These are phyloP conservation scores for Fusarium liriodendri DNA, from an alignment of 2,329 filamentous ascomycete species.

Conservation along the genomic window DNA sequence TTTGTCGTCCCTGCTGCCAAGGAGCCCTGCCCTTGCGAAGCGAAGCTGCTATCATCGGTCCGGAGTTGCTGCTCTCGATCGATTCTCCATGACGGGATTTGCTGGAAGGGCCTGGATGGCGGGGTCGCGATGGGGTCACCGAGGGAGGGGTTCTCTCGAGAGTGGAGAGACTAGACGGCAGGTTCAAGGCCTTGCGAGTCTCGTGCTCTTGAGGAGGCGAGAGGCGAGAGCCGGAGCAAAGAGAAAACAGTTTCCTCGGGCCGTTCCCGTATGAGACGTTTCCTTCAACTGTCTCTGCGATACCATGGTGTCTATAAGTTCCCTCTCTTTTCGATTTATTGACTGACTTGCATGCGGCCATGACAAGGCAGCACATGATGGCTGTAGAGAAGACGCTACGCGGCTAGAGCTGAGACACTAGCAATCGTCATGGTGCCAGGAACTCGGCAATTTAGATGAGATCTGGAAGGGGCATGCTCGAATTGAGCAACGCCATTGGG, in stretches of 20 bases:
- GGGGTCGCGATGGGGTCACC: conserved; percentile 29
- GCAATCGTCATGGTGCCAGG: conserved; percentile 9
- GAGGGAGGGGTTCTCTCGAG: conserved; percentile 3
- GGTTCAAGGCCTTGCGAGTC: neutral
- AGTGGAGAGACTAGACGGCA: conserved; percentile 14
- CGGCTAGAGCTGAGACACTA: conserved; percentile 16
- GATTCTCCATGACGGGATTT: conserved; percentile 1
- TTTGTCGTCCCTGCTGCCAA: neutral
- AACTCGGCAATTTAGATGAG: conserved; percentile 23
- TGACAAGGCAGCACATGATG: conserved; percentile 26
- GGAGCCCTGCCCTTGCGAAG: neutral
- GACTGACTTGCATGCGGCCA: conserved; percentile 1
- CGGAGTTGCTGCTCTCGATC: neutral
- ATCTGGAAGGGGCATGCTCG: conserved; percentile 31
- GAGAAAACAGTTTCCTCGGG: neutral
- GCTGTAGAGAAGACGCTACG: conserved; percentile 8
- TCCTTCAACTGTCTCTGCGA: neutral
- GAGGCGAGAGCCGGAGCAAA: neutral
- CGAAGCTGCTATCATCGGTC: neutral
- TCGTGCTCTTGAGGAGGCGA: conserved; percentile 1
- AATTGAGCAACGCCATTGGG: conserved; percentile 26
- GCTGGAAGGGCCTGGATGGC: neutral
- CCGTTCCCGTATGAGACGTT: neutral
- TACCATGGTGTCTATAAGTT: neutral
- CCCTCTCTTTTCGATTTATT: neutral